Percentiles rank a stretch among this genome's conserved stretches.
Conservation (phyloP, 1,284 basidiomycete genomes). For the Malassezia arunalokei region DNA sequence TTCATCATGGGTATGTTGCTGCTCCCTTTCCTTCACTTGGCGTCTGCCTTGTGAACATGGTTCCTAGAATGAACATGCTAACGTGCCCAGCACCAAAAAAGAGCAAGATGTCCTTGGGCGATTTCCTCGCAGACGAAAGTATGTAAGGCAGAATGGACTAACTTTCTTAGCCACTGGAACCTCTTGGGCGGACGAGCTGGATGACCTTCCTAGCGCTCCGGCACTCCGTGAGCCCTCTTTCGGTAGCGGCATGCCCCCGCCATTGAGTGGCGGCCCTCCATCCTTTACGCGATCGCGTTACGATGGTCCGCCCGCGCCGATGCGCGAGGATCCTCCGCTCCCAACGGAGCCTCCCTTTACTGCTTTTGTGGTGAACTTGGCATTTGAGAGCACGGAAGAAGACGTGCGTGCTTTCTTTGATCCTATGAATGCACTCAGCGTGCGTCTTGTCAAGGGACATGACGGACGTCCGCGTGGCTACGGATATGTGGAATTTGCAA, state of each 20-base stretch:
- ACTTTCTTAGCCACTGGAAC: slow-evolving; percentile 27
- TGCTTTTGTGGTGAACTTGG: slow-evolving; percentile 86
- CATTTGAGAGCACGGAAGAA: slow-evolving; percentile 75
- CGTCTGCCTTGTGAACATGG: background rate
- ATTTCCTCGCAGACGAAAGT: slow-evolving; percentile 41
- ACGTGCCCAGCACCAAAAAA: slow-evolving; percentile 36
- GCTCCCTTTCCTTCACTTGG: background rate
- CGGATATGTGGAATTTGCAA: slow-evolving; percentile 87
- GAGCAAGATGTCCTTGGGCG: slow-evolving; percentile 36
- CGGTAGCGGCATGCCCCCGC: slow-evolving; percentile 22
- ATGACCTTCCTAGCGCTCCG: slow-evolving; percentile 40
- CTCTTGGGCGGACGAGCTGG: slow-evolving; percentile 45
- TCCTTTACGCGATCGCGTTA: slow-evolving; percentile 13
- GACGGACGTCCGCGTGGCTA: slow-evolving; percentile 88
- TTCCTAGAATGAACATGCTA: background rate
- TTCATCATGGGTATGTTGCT: slow-evolving; percentile 1
- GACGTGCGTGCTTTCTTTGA: slow-evolving; percentile 64
- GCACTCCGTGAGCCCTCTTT: slow-evolving; percentile 10
- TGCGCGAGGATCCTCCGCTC: slow-evolving; percentile 79
- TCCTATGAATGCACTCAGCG: slow-evolving; percentile 51
- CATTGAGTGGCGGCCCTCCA: no score
- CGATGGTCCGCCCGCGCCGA: slow-evolving; percentile 26
- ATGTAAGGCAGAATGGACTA: slow-evolving; percentile 1
- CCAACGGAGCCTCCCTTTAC: slow-evolving; percentile 92
- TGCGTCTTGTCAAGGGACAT: slow-evolving; percentile 82